Percentiles rank a stretch among this genome's conserved stretches.
Conservation (phyloP, 108 stramenopile species). For the Skeletonema menzelii region DNA sequence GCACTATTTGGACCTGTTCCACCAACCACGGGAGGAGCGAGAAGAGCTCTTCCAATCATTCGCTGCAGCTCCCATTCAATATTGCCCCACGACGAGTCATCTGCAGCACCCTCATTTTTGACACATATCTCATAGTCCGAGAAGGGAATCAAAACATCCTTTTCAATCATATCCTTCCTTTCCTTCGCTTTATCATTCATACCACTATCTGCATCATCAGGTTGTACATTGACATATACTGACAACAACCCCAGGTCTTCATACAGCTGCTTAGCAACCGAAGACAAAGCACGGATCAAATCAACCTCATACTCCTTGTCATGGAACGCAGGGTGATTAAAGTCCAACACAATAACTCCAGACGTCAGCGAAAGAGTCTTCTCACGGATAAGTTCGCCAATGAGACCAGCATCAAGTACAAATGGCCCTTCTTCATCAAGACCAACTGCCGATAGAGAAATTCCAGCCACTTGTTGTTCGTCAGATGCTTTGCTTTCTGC, state of each 20-base stretch:
- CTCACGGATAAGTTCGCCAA: slow-evolving; percentile 28
- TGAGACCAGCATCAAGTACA: slow-evolving; percentile 28
- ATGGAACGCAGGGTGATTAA: slow-evolving; percentile 42
- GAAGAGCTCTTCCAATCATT: slow-evolving; percentile 72
- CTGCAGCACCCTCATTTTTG: slow-evolving; percentile 60
- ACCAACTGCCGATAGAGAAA: slow-evolving; percentile 41
- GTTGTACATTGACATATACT: slow-evolving; percentile 80
- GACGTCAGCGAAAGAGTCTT: slow-evolving; percentile 33
- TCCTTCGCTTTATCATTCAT: slow-evolving; percentile 31
- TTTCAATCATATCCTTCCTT: slow-evolving; percentile 53
- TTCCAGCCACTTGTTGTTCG: slow-evolving; percentile 18
- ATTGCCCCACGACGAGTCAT: slow-evolving; percentile 52
- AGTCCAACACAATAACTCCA: slow-evolving; percentile 71
- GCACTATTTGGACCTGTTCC: slow-evolving; percentile 65
- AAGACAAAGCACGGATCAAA: slow-evolving; percentile 28
- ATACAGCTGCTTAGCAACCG: slow-evolving; percentile 57
- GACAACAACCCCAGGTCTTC: slow-evolving; percentile 53
- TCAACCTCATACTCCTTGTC: slow-evolving; percentile 37
- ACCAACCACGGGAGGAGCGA: slow-evolving; percentile 74
- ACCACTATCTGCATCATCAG: slow-evolving; percentile 19
- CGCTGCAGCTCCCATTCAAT: slow-evolving; percentile 85
- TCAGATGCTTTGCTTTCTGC: neutral
- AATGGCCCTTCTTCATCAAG: slow-evolving; percentile 49
- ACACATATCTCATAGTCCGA: slow-evolving; percentile 89
- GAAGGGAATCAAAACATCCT: slow-evolving; percentile 59